phyloP scores from a whole-genome alignment of 139 green algal genomes.

The Chlorella sorokiniana region DNA sequence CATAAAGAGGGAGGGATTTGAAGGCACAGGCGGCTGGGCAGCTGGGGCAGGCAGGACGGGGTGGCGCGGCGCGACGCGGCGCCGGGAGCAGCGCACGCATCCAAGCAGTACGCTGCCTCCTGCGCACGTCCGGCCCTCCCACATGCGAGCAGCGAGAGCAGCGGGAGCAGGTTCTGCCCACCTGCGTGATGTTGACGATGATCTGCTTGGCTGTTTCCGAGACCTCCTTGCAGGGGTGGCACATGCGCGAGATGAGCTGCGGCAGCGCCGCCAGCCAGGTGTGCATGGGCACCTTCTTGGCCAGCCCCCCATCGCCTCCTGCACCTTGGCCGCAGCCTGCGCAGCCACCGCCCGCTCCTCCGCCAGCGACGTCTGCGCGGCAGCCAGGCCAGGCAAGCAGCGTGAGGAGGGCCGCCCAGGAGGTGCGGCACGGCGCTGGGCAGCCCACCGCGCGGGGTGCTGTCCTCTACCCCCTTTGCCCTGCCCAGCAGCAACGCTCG shows the following conservation, averaged over 20 bases:
- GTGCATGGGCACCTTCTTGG: conserved; percentile 66
- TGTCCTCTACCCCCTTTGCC: no score
- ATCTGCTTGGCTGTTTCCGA: conserved; percentile 42
- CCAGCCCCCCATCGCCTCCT: conserved; percentile 47
- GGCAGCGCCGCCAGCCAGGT: conserved; percentile 87
- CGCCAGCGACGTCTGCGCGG: neutral
- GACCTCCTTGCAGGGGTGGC: conserved; percentile 79
- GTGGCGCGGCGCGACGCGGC: neutral
- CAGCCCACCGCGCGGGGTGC: no score
- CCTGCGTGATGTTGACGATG: conserved; percentile 29
- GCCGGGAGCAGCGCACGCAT: no score
- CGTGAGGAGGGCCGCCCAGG: no score
- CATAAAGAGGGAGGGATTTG: neutral
- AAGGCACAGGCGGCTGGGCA: neutral
- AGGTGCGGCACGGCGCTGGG: no score
- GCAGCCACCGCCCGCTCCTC: conserved; percentile 21
- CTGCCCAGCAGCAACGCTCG: no score
- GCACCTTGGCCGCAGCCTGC: neutral
- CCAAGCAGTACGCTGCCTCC: no score
- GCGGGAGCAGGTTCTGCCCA: no score
- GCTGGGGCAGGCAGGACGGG: no score
- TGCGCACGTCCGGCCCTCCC: no score
- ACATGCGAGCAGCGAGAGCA: no score
- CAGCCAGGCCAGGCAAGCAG: neutral
- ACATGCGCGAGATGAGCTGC: conserved; percentile 93